Base-by-base conservation (phyloP, 495 filamentous ascomycete species). In the Penicillium flavigenum region DNA sequence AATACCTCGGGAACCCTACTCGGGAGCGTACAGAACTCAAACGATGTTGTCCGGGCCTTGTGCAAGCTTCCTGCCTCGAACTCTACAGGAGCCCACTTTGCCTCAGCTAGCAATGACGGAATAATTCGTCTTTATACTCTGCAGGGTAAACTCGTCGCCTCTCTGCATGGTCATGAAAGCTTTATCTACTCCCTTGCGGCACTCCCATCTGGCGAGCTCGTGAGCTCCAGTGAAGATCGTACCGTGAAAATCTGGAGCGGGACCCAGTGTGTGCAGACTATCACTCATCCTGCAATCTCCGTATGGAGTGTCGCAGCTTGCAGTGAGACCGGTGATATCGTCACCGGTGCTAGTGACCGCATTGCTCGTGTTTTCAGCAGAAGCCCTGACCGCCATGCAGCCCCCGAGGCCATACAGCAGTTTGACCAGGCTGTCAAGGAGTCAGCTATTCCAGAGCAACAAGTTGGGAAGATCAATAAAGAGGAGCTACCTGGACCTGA, bases 221-320 rank as follows among this genome's bases (percentile, higher is more conserved):
- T 93, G 43, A 97, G 92, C 69, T 86, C 90, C 3, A 90, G 91
- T 10, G 95, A 99, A 70, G 95, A 99, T 72, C 85, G 95, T 46
- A 96, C 95, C 9, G 83, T 93, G 17, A 79, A 90, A 48, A 79
- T 99, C 64, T 99, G 95, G 95, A 84, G 83, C 58, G 86, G 85
- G 38, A 83, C 72, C 17, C 78, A 92, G 47, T 97, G 92, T 66
- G 74, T 96, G 51, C 95, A 99, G 73, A 96, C 91, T 11, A 98
- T 99, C 57, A 96, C 92, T 5, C 95, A 96, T 68, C 95, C 95
- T 36, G 95, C 95, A 12, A 96, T 97, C 38, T 96, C 92, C 0
- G 92, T 99, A 1, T 99, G 95, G 95, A 76, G 83, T 41, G 90
- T 99, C 42, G 89, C 92, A 5, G 89, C 81, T 22, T 94, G 89